phyloP scores from a whole-genome alignment of 169 alveolate genomes.

The Plasmodium gonderi region DNA sequence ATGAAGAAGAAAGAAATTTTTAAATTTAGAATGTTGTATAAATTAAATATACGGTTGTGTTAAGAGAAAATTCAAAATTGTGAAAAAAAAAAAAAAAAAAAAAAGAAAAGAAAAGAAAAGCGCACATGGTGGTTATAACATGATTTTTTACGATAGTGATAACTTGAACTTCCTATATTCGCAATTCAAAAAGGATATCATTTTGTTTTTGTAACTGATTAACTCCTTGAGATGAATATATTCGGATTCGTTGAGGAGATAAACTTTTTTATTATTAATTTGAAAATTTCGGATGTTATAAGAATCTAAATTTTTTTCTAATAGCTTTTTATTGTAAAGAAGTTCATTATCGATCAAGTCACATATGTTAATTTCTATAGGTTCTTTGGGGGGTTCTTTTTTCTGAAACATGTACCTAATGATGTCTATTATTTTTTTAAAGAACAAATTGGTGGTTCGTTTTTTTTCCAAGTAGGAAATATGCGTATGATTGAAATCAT shows the following conservation, averaged over 20 bases:
- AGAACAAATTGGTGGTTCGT: constrained; percentile 39
- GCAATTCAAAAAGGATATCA: constrained; percentile 25
- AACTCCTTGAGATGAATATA: constrained; percentile 37
- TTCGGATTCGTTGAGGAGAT: constrained; percentile 51
- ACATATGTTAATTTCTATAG: constrained; percentile 16
- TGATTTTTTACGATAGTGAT: neutral
- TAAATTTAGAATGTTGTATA: neutral
- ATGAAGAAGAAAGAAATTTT: neutral
- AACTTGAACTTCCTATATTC: constrained; percentile 45
- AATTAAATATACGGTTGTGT: neutral
- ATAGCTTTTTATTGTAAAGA: constrained; percentile 31
- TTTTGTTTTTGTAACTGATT: constrained; percentile 59
- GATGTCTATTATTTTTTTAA: constrained; percentile 9
- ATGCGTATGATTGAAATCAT: neutral
- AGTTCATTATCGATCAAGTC: constrained; percentile 54
- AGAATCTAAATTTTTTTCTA: constrained; percentile 61
- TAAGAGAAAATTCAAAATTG: neutral
- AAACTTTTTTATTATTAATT: constrained; percentile 45
- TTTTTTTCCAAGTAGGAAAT: constrained; percentile 49
- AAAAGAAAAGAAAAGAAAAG: neutral
- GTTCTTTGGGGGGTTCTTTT: constrained; percentile 20
- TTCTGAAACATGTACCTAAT: constrained; percentile 26
- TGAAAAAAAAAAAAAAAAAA: neutral
- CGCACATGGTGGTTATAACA: no score
- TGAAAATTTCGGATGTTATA: constrained; percentile 45